Conservation (phyloP, 179 eudicot species). For the Carnegiea gigantea region DNA sequence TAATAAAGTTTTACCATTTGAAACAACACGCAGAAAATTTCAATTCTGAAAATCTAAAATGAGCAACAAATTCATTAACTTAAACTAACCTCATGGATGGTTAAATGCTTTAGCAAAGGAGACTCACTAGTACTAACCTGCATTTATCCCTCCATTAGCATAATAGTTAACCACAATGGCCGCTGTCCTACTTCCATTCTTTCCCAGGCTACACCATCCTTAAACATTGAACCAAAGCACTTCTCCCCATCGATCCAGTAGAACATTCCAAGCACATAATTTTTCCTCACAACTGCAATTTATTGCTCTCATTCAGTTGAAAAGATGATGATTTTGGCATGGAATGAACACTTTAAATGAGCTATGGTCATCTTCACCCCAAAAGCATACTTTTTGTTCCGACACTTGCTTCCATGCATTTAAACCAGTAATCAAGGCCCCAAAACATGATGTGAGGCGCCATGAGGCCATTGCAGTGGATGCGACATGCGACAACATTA, state of each 20-base stretch:
- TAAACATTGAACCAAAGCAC: conserved; percentile 10
- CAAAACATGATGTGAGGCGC: conserved; percentile 23
- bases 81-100: background rate
- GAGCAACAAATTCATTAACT: background rate
- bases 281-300: background rate
- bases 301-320: background rate
- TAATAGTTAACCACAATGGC: conserved; percentile 24
- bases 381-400: conserved; percentile 14
- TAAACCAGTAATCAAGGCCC: conserved; percentile 19
- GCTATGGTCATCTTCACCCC: conserved; percentile 11
- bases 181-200: conserved; percentile 2
- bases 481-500: background rate
- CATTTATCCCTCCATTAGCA: conserved; percentile 17
- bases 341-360: conserved; percentile 16
- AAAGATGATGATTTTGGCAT: conserved; percentile 4
- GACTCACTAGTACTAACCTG: conserved; percentile 17
- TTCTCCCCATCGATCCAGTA: conserved; percentile 9
- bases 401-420: conserved; percentile 23
- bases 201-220: conserved; percentile 18
- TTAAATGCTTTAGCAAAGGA: background rate
- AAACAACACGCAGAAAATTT: background rate
- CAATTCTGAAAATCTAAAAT: background rate
- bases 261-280: conserved; percentile 1
- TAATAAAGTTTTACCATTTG: background rate
- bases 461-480: conserved; percentile 21